Evolutionary conservation across 331 rosid species (phyloP), one percentile per base, ranked within the genome.

Genomic region (Malus hybrid): DNA sequence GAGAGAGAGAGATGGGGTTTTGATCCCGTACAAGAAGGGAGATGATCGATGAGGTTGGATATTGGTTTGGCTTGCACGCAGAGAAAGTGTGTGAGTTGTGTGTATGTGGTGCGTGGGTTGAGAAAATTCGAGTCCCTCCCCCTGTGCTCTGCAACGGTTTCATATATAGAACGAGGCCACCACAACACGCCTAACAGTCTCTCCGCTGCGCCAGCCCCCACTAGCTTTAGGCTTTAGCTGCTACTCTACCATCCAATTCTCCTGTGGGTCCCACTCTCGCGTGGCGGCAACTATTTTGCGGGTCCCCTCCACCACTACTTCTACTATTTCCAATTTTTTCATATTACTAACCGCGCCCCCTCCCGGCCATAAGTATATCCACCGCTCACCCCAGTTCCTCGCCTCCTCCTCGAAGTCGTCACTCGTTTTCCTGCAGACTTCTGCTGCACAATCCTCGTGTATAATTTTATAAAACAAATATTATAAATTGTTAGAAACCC

Each of bases 231-330:
- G 32, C 32, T 44, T 44, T 44, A 44, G 50, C 50, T 44, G 50
- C 50, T 44, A 44, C 15, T 11, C 46, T 42, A 2, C 50, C 15
- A 44, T 74, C 79, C 46, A 36, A 32, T 65, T 48, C n/a, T 29
- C 20, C 4, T 8, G 82, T 78, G 93, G 91, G 88, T 2, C 90
- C 93, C 91, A 0, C 78, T 63, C 77, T 85, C 53, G 87, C 93
- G 91, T 88, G 91, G 89, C 81, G 78, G 77, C 87, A 79, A 88
- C 91, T 82, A 85, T 86, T 44, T 78, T 0, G 73, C 81, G 89
- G 89, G 66, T 70, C 89, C 90, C 86, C 78, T 79, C 6, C 15
- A 1, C 60, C 74, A 6, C 63, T 46, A 10, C 65, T 5, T 14
- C 39, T 29, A 5, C 14, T 5, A 16, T 7, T 24, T 60, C 29